Percentiles rank a stretch among this genome's conserved stretches.
Conservation (phyloP, 306 rosid species). For the Trichosanthes cucumerina region DNA sequence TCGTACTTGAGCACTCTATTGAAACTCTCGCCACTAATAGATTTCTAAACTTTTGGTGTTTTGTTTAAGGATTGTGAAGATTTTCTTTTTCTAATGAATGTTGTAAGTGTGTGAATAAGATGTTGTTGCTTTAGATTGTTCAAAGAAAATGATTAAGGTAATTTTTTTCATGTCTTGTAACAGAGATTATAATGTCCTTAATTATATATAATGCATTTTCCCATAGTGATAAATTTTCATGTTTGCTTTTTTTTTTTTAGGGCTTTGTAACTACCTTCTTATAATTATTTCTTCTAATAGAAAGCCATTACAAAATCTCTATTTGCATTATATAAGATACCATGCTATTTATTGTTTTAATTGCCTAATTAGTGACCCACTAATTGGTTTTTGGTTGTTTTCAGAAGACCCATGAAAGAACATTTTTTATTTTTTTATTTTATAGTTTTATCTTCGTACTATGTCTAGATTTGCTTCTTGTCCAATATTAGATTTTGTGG, state of each 20-base stretch:
- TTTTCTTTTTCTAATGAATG: not conserved
- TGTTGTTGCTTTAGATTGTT: not conserved
- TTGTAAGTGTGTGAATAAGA: not conserved
- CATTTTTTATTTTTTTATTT: conserved; percentile 1
- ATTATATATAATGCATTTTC: not conserved
- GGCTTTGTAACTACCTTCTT: not conserved
- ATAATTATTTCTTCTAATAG: not conserved
- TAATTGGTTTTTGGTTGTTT: not conserved
- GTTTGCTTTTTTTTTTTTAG: not conserved
- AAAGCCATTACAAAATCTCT: not conserved
- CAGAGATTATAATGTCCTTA: not conserved
- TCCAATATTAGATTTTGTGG: conserved; percentile 39
- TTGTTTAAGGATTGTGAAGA: not conserved
- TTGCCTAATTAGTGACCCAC: not conserved
- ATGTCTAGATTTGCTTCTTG: conserved; percentile 35
- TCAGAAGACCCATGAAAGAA: not conserved
- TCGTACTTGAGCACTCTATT: not conserved
- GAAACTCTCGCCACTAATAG: not conserved
- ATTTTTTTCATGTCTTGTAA: too few species aligned
- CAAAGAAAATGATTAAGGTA: not conserved
- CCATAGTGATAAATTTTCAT: not conserved
- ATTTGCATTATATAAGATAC: not conserved
- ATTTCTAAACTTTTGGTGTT: not conserved
- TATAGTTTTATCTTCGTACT: conserved; percentile 25
- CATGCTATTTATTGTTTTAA: not conserved